Evolutionary conservation across 106 monocot species (phyloP).

Genomic region (Allium sativum): DNA sequence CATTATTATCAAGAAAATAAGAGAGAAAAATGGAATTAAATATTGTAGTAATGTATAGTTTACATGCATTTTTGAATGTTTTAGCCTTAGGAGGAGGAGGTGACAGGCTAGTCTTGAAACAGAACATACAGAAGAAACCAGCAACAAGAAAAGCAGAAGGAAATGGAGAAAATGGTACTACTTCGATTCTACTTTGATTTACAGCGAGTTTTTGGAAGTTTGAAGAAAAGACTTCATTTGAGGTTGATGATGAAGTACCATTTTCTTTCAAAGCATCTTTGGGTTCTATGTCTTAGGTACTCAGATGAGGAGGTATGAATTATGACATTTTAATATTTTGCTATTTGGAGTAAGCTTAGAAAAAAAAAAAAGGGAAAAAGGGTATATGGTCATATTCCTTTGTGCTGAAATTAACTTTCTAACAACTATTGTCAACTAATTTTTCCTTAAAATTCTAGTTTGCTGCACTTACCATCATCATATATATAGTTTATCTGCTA

Average conservation of each 20-base stretch:
- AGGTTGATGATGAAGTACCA: constrained; percentile 6
- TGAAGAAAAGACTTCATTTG: constrained; percentile 1
- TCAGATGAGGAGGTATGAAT: no score
- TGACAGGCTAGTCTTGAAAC: neutral
- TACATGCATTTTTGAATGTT: neutral
- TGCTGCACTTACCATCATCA: neutral
- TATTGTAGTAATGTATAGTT: neutral
- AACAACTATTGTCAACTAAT: constrained; percentile 6
- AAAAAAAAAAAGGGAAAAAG: neutral
- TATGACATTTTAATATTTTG: neutral
- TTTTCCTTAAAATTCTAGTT: neutral
- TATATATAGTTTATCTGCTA: neutral
- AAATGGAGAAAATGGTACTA: neutral
- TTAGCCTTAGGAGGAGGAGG: neutral
- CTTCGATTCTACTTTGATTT: neutral
- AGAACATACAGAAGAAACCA: neutral
- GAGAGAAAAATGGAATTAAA: neutral
- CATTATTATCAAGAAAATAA: no score
- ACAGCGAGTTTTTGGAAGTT: neutral
- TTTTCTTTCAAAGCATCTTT: no score
- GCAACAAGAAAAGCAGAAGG: neutral
- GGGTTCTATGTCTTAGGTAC: no score
- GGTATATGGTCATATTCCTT: neutral
- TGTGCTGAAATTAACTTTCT: neutral
- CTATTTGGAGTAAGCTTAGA: neutral